Percentiles rank a stretch among this genome's conserved stretches.
Evolutionary conservation across 2,329 filamentous ascomycete species (phyloP).

Genomic region (Atkinsonella texensis): DNA sequence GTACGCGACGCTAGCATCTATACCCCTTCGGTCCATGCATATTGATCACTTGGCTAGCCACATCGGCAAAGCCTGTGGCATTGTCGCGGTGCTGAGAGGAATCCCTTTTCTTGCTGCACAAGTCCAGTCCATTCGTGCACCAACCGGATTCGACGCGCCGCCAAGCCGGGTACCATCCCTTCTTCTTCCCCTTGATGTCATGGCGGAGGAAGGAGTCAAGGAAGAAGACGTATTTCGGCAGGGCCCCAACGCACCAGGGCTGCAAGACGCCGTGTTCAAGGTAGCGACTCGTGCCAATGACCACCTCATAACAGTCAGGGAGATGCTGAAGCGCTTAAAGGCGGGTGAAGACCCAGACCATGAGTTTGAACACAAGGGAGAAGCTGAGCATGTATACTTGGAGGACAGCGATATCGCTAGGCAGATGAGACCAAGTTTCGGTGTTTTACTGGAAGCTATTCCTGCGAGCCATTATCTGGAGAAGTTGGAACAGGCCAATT

Average conservation of each 20-base stretch:
- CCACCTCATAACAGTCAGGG: slow-evolving; percentile 83
- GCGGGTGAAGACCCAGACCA: slow-evolving; percentile 67
- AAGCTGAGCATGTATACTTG: slow-evolving; percentile 51
- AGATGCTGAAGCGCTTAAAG: slow-evolving; percentile 75
- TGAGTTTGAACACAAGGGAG: slow-evolving; percentile 76
- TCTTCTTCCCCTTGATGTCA: slow-evolving; percentile 76
- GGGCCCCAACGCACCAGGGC: slow-evolving; percentile 64
- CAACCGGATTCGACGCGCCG: slow-evolving; percentile 25
- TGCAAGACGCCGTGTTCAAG: slow-evolving; percentile 81
- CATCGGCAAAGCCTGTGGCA: slow-evolving; percentile 87
- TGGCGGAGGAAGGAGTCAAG: slow-evolving; percentile 67
- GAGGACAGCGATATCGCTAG: slow-evolving; percentile 24
- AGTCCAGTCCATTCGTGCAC: slow-evolving; percentile 35
- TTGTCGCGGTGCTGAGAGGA: slow-evolving; percentile 74
- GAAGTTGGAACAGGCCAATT: slow-evolving; percentile 66
- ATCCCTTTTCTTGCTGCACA: slow-evolving; percentile 77
- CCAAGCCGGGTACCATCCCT: slow-evolving; percentile 39
- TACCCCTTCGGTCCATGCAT: slow-evolving; percentile 71
- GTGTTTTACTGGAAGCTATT: slow-evolving; percentile 69
- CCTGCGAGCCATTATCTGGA: slow-evolving; percentile 69
- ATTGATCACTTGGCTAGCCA: slow-evolving; percentile 91
- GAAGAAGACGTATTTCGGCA: slow-evolving; percentile 84
- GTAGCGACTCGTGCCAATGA: slow-evolving; percentile 92
- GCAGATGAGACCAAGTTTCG: slow-evolving; percentile 53
- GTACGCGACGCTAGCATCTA: slow-evolving; percentile 71